phyloP scores from a whole-genome alignment of 2,329 filamentous ascomycete species.

The Onygenales sp. region DNA sequence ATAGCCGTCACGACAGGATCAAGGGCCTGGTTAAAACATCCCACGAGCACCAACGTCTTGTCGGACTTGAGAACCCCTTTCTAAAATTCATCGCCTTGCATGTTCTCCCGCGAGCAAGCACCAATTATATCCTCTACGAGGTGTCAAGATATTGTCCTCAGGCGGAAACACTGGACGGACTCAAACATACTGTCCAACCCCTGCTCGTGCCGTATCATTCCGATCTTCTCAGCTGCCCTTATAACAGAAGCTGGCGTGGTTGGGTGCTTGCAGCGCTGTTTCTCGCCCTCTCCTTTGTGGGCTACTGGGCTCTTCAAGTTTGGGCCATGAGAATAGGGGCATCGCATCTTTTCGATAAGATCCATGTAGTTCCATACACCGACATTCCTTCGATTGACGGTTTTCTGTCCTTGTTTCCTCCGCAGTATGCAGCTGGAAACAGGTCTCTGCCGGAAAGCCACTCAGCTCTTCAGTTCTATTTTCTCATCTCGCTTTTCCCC shows the following conservation, averaged over 20 bases:
- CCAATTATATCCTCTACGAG: neutral
- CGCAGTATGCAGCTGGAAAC: neutral
- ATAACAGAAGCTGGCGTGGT: neutral
- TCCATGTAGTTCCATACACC: neutral
- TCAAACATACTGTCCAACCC: neutral
- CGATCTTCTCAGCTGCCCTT: neutral
- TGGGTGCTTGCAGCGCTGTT: neutral
- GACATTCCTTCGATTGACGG: neutral
- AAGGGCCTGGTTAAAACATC: neutral
- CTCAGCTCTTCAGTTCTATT: neutral
- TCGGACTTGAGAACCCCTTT: neutral
- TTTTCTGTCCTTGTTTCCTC: neutral
- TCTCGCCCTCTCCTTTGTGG: neutral
- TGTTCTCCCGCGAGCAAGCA: neutral
- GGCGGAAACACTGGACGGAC: neutral
- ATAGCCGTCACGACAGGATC: neutral
- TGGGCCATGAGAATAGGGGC: neutral
- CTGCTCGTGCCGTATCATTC: neutral
- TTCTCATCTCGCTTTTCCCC: neutral
- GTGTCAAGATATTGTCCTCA: neutral
- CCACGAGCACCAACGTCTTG: neutral
- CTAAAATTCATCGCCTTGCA: neutral
- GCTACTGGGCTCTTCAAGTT: neutral
- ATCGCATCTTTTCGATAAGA: neutral
- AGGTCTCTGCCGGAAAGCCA: neutral